A percentile compares a stretch with the other conserved stretches of the same genome.
phyloP scores from a whole-genome alignment of 2,329 filamentous ascomycete species.

The Fusarium miscanthi region DNA sequence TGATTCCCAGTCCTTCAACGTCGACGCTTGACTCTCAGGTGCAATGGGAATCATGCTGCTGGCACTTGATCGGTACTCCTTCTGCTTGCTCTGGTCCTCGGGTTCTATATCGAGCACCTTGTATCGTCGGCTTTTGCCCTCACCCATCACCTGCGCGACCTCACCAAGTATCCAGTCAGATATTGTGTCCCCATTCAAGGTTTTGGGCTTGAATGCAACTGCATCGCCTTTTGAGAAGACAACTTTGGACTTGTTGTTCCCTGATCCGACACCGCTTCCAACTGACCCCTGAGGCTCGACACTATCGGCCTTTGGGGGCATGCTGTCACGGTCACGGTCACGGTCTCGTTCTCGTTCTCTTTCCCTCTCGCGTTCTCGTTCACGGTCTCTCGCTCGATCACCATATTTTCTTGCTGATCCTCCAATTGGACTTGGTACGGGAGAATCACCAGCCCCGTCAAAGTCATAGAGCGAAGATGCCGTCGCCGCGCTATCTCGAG shows the following conservation, averaged over 20 bases:
- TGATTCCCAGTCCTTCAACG: conserved; percentile 68
- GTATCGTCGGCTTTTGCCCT: conserved; percentile 81
- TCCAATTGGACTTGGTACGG: conserved; percentile 57
- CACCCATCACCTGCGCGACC: conserved; percentile 78
- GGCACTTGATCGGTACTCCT: conserved; percentile 77
- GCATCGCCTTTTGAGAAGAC: conserved; percentile 71
- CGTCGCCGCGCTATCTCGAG: conserved; percentile 42
- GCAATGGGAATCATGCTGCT: conserved; percentile 83
- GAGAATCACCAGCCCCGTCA: conserved; percentile 58
- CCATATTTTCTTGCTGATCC: conserved; percentile 52
- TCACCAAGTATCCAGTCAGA: conserved; percentile 80
- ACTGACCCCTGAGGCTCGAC: conserved; percentile 63
- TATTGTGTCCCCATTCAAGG: conserved; percentile 56
- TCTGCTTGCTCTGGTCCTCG: conserved; percentile 74
- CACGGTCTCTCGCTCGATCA: conserved; percentile 53
- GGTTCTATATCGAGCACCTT: conserved; percentile 84
- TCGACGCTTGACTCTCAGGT: conserved; percentile 59
- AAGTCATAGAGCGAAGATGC: conserved; percentile 58
- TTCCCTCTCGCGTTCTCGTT: conserved; percentile 52
- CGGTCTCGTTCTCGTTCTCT: conserved; percentile 42
- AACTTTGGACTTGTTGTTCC: conserved; percentile 59
- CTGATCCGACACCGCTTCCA: conserved; percentile 47
- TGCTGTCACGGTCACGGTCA: conserved; percentile 50
- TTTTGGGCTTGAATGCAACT: conserved; percentile 73
- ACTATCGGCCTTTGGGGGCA: conserved; percentile 66